Percentiles rank a stretch among this genome's conserved stretches.
Evolutionary conservation across 2,329 filamentous ascomycete genomes (phyloP).

Genomic region (Nemania sp.): DNA sequence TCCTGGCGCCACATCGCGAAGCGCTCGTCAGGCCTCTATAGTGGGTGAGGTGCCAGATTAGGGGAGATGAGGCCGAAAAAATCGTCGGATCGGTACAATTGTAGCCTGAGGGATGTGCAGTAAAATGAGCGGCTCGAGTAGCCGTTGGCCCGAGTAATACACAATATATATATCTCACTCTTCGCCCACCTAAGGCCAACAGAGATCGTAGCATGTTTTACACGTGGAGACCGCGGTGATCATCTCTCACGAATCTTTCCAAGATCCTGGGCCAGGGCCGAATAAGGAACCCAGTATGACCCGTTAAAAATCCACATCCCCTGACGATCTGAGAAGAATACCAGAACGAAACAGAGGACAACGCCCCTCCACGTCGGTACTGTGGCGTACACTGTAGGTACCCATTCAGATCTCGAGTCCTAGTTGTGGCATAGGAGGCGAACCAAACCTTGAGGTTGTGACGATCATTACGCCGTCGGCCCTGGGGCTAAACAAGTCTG

Average conservation of each 20-base stretch:
- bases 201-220: conserved; percentile 3
- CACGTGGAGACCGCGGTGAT: conserved; percentile 11
- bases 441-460: conserved; percentile 10
- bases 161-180: background rate
- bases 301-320: conserved; percentile 22
- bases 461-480: conserved; percentile 21
- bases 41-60: conserved; percentile 1
- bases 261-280: conserved; percentile 21
- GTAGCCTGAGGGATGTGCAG: no score
- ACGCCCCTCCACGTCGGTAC: background rate
- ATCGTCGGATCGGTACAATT: no score
- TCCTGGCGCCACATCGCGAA: conserved; percentile 35
- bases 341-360: conserved; percentile 1
- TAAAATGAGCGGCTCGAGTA: no score
- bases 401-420: background rate
- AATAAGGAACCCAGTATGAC: conserved; percentile 8
- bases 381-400: background rate
- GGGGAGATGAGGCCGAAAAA: no score
- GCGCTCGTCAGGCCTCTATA: conserved; percentile 3
- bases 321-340: conserved; percentile 2
- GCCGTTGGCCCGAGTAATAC: no score
- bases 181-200: background rate
- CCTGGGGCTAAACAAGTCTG: conserved; percentile 8
- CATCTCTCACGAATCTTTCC: conserved; percentile 14
- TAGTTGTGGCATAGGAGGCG: background rate